Evolutionary conservation across 2,329 filamentous ascomycete genomes (phyloP).

Genomic region (Fusarium compactum): DNA sequence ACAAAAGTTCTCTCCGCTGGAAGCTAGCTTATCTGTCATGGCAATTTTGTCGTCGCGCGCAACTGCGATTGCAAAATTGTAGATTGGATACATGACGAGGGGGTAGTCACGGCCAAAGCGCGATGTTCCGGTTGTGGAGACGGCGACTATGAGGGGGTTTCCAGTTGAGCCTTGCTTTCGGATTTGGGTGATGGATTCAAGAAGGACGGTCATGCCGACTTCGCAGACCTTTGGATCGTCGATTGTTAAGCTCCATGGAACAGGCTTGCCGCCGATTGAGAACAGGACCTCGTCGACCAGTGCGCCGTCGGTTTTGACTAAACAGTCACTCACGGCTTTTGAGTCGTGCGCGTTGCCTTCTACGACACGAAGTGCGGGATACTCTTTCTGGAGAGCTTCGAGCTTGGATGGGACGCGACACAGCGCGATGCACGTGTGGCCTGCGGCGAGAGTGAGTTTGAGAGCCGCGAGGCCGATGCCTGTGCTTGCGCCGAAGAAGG

Average conservation of each 20-base stretch:
- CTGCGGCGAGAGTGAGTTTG: conserved; percentile 58
- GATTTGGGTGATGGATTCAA: conserved; percentile 54
- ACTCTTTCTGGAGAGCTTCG: conserved; percentile 49
- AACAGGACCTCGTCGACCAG: conserved; percentile 62
- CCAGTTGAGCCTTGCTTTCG: conserved; percentile 46
- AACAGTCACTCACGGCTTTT: conserved; percentile 52
- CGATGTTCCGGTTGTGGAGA: conserved; percentile 58
- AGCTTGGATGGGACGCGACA: conserved; percentile 65
- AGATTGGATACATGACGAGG: conserved; percentile 57
- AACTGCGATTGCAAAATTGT: conserved; percentile 54
- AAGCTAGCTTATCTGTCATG: conserved; percentile 56
- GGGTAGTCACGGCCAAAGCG: conserved; percentile 57
- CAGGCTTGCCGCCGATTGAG: conserved; percentile 58
- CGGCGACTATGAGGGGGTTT: conserved; percentile 51
- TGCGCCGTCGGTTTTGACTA: conserved; percentile 48
- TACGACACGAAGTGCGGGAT: conserved; percentile 57
- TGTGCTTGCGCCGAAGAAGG: conserved; percentile 66
- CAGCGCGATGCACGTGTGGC: conserved; percentile 62
- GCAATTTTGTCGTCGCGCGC: conserved; percentile 62
- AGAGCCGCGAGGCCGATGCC: conserved; percentile 63
- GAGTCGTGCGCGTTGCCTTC: conserved; percentile 62
- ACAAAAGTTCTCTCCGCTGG: conserved; percentile 52
- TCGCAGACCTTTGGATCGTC: conserved; percentile 64
- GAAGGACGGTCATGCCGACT: conserved; percentile 57
- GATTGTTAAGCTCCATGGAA: conserved; percentile 51